Conservation (phyloP, 805 yeast species). For the Metschnikowia chrysomelidarum region DNA sequence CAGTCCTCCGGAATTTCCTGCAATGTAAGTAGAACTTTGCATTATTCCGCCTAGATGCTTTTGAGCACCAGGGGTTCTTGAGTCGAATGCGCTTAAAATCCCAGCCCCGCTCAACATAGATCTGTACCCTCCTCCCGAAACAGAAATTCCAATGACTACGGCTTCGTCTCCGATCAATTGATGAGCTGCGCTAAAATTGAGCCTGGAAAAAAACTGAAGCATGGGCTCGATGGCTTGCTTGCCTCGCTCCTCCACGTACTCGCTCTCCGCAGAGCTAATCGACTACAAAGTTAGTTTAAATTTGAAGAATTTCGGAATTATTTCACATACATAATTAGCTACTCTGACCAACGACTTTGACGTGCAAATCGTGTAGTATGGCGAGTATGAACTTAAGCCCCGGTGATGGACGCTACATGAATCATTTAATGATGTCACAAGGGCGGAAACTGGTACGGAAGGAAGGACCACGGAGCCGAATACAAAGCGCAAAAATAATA, state of each 20-base stretch:
- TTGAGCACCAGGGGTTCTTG: conserved; percentile 36
- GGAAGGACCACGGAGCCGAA: conserved; percentile 5
- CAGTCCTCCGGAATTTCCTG: conserved; percentile 72
- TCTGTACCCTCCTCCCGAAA: conserved; percentile 56
- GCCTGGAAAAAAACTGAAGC: conserved; percentile 24
- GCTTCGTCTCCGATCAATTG: conserved; percentile 8
- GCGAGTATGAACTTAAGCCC: conserved; percentile 13
- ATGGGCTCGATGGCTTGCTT: conserved; percentile 29
- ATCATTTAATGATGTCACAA: conserved; percentile 6
- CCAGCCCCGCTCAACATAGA: conserved; percentile 64
- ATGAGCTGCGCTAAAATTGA: conserved; percentile 1
- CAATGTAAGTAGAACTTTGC: conserved; percentile 54
- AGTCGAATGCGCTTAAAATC: conserved; percentile 49
- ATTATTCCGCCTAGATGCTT: conserved; percentile 48
- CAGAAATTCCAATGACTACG: conserved; percentile 36
- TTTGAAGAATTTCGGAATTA: neutral
- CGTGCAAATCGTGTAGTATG: conserved; percentile 14
- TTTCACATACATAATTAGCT: conserved; percentile 13
- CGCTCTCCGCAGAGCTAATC: conserved; percentile 19
- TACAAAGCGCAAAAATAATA: neutral
- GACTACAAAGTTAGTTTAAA: conserved; percentile 7
- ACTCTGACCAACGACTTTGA: conserved; percentile 11
- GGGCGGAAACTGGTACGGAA: conserved; percentile 4
- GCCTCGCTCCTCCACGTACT: conserved; percentile 30
- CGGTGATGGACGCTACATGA: conserved; percentile 3